A percentile compares a stretch with the other conserved stretches of the same genome.
Evolutionary conservation across 2,329 filamentous ascomycete genomes (phyloP).

Genomic region (Aspergillus eucalypticola): DNA sequence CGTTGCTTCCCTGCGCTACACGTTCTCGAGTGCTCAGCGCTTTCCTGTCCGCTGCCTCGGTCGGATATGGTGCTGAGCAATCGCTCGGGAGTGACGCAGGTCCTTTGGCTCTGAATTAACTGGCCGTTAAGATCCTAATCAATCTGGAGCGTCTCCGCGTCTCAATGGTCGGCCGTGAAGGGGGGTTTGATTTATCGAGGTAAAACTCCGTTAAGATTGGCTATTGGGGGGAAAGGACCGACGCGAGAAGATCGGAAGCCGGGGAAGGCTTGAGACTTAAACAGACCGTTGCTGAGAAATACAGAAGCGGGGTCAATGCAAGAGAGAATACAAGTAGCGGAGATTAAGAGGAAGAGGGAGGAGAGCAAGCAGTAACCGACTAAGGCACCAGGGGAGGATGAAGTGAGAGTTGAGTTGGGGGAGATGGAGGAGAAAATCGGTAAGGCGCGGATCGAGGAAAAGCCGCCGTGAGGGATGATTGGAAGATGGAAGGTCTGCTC

Average conservation of each 20-base stretch:
- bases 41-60: neutral
- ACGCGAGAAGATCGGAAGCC: neutral
- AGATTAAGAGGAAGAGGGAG: neutral
- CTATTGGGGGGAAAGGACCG: neutral
- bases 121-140: neutral
- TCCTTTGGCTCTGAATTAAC: neutral
- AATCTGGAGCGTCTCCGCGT: neutral
- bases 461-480: conserved; percentile 10
- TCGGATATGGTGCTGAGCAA: neutral
- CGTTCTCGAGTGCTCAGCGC: neutral
- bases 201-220: neutral
- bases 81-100: neutral
- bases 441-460: conserved; percentile 20
- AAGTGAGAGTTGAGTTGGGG: conserved; percentile 3
- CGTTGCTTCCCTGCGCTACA: conserved; percentile 2
- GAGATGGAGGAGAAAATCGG: conserved; percentile 11
- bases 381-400: conserved; percentile 7
- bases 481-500: conserved; percentile 9
- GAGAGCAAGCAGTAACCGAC: neutral
- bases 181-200: neutral
- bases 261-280: neutral
- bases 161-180: neutral
- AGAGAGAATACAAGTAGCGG: neutral
- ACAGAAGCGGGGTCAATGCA: neutral
- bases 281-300: neutral